Base-by-base conservation (phyloP, 78 protist species). In the Salpingoeca rosetta region DNA sequence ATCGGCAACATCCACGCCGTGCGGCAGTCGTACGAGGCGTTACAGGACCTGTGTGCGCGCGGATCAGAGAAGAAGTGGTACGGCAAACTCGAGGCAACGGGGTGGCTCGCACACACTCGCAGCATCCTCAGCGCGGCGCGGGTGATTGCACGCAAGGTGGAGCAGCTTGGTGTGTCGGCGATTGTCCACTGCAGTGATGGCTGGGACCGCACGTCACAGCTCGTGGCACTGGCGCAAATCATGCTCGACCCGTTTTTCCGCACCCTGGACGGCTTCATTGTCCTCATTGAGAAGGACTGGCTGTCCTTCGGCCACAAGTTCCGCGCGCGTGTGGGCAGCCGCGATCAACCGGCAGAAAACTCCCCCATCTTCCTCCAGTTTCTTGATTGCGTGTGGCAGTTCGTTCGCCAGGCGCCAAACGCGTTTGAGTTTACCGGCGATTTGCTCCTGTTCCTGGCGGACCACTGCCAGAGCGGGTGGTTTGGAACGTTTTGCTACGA, bases 201-300 rank as follows among this genome's bases (percentile, higher is more conserved):
- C 1, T 97, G 99, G 99, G 99, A 97, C 84, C 88, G 99, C 51
- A 97, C 99, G 28, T 57, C 99, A 65, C 97, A 95, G 85, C 72
- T 89, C 80, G 75, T 83, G 0, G 35, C 96, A 26, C 82, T 94
- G 26, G 76, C 98, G 17, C 31, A 86, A 81, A 72, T 96, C 26
- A 11, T 86, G 31, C 81, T 94, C 51, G 98, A 96, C 79, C 92
- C 97, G 10, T 93, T 88, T 88, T 95, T 87, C 56, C 95, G 98
- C 79, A 96, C 97, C 2, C 56, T 94, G 39, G 84, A 73, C 12
- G 97, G 97, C 17, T 93, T 94, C 38, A 91, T 75, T 28, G 94
- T 89, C 0, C 72, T 95, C 45, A 88, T 95, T 24, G 96, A 95
- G 91, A 92, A 95, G 81, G 99, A 96, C 81, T 97, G 97, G 97